Evolutionary conservation across 2,329 filamentous ascomycete genomes (phyloP), one percentile per base, ranked within the genome.

Genomic region (Epichloe brachyelytri): DNA sequence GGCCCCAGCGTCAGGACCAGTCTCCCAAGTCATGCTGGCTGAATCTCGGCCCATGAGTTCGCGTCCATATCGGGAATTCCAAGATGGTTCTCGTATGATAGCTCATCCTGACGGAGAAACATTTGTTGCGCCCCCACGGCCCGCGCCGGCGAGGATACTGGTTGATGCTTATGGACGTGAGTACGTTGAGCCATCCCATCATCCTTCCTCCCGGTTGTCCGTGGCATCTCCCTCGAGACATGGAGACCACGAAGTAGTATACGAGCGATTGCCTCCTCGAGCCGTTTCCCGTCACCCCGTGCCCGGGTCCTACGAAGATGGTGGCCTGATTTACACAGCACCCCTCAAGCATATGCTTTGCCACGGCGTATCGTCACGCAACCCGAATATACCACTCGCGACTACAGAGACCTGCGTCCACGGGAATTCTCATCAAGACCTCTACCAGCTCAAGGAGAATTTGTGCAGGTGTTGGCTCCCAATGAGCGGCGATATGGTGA

Each of bases 131-230:
- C 72, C 72, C 45, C 72, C 72, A 59, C 65, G 72, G 47, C 73
- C 78, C 6, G 75, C 78, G 17, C 70, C 78, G 44, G 72, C 82
- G 51, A 80, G 83, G 54, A 84, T 95, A 55, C 75, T 95, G 36
- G 74, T 94, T 50, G 90, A 96, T 67, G 81, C 86, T 55, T 87
- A 83, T 65, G 89, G 89, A 40, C 86, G 87, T 63, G 82, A 88
- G 63, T 96, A 90, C 68, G 65, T 76, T 53, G 79, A 83, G 58
- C 77, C 79, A 26, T 59, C 68, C 26, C 50, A 52, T 10, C 72
- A 71, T 46, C 58, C 65, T 22, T 58, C 72, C 17, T 61, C 73
- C 19, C 68, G 77, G 45, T 77, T 77, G 47, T 81, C 79, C 7
- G 71, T 76, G 15, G 77, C 75, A 4, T 73, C 77, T 40, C 69